These are phyloP conservation scores for Diospyros lotus DNA, from an alignment of 148 eudicot species.

Conservation along the genomic window DNA sequence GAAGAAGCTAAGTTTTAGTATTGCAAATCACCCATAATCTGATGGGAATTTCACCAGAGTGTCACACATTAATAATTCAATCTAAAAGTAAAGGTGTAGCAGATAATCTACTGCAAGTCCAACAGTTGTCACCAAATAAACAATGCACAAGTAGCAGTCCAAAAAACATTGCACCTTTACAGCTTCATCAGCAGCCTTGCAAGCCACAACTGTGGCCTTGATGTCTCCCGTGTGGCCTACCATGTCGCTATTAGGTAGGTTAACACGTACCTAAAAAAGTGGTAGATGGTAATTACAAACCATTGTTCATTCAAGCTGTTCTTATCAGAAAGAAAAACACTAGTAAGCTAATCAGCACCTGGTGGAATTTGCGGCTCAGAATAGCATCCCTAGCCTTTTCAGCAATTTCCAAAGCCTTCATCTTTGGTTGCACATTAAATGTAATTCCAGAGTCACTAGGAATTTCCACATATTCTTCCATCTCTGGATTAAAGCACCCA, in stretches of 20 bases:
- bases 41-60: too few relatives aligned
- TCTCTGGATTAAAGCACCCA: slow-evolving; percentile 67
- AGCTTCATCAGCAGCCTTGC: slow-evolving; percentile 95
- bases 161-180: slow-evolving; percentile 59
- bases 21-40: too few relatives aligned
- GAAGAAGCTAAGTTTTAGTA: too few relatives aligned
- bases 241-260: slow-evolving; percentile 90
- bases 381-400: slow-evolving; percentile 93
- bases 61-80: background rate
- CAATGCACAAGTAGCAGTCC: background rate
- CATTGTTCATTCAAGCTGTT: background rate
- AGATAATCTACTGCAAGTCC: background rate
- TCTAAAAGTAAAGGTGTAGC: background rate
- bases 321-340: background rate
- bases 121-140: background rate
- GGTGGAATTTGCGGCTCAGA: slow-evolving; percentile 76
- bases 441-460: slow-evolving; percentile 87
- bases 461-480: slow-evolving; percentile 96
- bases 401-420: slow-evolving; percentile 92
- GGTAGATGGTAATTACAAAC: background rate
- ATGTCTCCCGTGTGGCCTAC: slow-evolving; percentile 96
- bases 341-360: slow-evolving; percentile 33
- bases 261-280: slow-evolving; percentile 71
- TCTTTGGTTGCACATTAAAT: slow-evolving; percentile 74
- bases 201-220: slow-evolving; percentile 73